These are phyloP conservation scores for Leishmania amazonensis DNA, from an alignment of 208 protist genomes.

Conservation along the genomic window DNA sequence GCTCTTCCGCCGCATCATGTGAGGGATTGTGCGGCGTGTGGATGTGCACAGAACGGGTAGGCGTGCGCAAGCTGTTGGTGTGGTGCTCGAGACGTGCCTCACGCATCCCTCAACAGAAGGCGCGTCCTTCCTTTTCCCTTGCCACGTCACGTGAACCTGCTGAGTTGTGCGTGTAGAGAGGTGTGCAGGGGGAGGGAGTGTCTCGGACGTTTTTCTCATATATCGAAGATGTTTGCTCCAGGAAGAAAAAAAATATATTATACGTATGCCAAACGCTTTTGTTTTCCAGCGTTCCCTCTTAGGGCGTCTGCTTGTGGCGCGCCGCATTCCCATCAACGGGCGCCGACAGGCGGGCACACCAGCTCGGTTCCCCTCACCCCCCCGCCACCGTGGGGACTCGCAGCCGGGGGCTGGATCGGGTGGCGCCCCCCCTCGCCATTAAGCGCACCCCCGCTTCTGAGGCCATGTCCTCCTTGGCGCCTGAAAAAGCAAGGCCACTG, in stretches of 20 bases:
- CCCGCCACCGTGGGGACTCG: no score
- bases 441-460: no score
- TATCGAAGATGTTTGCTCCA: neutral
- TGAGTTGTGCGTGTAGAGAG: neutral
- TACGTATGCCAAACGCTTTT: no score
- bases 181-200: neutral
- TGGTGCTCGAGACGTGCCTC: neutral
- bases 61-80: neutral
- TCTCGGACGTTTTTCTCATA: neutral
- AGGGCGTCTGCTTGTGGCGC: neutral
- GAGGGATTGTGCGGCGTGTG: neutral
- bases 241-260: neutral
- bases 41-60: neutral
- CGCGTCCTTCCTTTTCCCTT: neutral
- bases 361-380: rapidly evolving
- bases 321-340: no score
- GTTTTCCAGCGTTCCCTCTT: neutral
- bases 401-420: no score
- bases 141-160: neutral
- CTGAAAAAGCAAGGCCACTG: constrained; percentile 81
- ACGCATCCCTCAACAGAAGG: neutral
- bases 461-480: rapidly evolving
- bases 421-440: no score
- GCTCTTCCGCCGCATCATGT: constrained; percentile 34
- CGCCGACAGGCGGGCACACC: no score